Base-by-base conservation (phyloP, 768 basidiomycete genomes). In the Pleurotus eryngii region DNA sequence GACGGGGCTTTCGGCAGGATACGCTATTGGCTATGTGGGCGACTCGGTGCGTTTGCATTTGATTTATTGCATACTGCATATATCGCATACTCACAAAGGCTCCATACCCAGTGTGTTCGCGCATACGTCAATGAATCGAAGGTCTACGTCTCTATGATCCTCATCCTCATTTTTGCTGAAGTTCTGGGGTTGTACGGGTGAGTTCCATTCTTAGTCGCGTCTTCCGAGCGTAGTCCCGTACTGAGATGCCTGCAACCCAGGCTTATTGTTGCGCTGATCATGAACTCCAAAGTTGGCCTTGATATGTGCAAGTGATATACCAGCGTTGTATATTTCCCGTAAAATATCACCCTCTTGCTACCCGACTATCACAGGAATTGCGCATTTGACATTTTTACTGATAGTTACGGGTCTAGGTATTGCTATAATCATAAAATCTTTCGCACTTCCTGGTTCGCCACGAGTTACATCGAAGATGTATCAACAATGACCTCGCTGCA, bases 121-220 rank as follows among this genome's bases (percentile, higher is more conserved):
- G 92, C 92, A 60, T 97, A 93, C 67, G 83, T 97, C 22, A 83
- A 93, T 65, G 95, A 97, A 74, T 87, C 87, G 60, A 88, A 85
- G 68, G 85, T 98, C 24, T 98, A 95, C 68, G 95, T 98, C 18
- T 80, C 88, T 5, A 98, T 98, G 95, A 93, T 98, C 17, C 85
- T 98, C 42, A 95, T 98, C 61, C 85, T 98, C 67, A 93, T 93
- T 62, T 94, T 93, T 63, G 87, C 86, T 5, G 94, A 96, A 71
- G 95, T 97, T 20, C 75, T 97, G 58, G 95, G 95, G 38, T 72
- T 96, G 56, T 94, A 92, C 65, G 92, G 90, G 86, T 89, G 66
- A 61, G 85, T 72, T 37, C 4, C 40, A 18, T 49, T 3, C 48
- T 54, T 35, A 38, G 26, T 37, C 20, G 38, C 50, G 12, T 35